phyloP scores from a whole-genome alignment of 2,329 filamentous ascomycete species.

The Sclerotinia spermophila region DNA sequence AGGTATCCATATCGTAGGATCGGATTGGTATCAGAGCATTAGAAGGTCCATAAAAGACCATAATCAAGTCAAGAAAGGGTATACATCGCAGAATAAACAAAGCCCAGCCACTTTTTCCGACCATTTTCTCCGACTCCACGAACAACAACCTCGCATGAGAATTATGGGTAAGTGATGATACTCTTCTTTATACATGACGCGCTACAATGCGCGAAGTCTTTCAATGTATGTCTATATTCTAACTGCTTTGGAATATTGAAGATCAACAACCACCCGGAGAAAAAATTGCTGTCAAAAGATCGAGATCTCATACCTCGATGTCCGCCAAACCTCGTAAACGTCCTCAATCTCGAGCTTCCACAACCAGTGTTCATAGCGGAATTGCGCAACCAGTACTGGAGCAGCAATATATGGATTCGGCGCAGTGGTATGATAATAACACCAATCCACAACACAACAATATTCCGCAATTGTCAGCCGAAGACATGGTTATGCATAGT shows the following conservation, averaged over 20 bases:
- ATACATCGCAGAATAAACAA: constrained; percentile 26
- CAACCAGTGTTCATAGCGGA: constrained; percentile 44
- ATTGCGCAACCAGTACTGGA: constrained; percentile 34
- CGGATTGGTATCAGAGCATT: not conserved
- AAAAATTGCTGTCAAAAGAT: constrained; percentile 41
- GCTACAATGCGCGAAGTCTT: constrained; percentile 11
- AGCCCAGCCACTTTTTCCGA: constrained; percentile 27
- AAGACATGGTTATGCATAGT: constrained; percentile 58
- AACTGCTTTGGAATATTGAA: constrained; percentile 24
- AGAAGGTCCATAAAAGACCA: not conserved
- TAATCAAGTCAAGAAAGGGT: constrained; percentile 3
- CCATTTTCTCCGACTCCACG: constrained; percentile 10
- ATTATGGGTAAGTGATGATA: constrained; percentile 33
- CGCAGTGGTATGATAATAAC: constrained; percentile 37
- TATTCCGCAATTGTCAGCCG: constrained; percentile 46
- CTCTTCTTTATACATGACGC: constrained; percentile 5
- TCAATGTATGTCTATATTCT: constrained; percentile 20
- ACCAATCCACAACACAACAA: constrained; percentile 32
- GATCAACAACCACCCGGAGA: constrained; percentile 33
- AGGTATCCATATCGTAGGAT: constrained; percentile 10
- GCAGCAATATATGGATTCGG: constrained; percentile 32
- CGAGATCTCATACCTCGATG: constrained; percentile 45
- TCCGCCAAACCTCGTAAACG: constrained; percentile 43
- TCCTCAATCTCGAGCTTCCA: constrained; percentile 46
- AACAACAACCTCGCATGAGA: constrained; percentile 18